These are phyloP conservation scores for Macrolepiota albuminosa DNA, from an alignment of 768 basidiomycete species.

Conservation along the genomic window DNA sequence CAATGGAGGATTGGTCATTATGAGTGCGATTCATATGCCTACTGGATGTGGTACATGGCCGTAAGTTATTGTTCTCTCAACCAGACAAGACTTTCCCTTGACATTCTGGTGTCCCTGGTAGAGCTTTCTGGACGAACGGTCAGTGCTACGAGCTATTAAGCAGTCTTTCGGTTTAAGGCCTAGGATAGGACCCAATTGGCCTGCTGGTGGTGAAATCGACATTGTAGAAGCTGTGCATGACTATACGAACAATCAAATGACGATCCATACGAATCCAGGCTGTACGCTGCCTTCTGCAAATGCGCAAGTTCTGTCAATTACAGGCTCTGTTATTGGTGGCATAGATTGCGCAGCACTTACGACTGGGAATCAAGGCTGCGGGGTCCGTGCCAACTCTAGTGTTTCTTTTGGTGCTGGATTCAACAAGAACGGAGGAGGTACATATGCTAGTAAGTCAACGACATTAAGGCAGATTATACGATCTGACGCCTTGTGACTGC, in stretches of 20 bases:
- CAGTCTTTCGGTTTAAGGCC: conserved; percentile 32
- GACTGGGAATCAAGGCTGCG: conserved; percentile 81
- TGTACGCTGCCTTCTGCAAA: conserved; percentile 55
- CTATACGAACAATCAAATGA: conserved; percentile 78
- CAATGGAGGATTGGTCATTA: conserved; percentile 66
- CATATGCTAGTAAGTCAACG: conserved; percentile 74
- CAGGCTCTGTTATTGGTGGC: conserved; percentile 62
- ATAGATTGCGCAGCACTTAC: conserved; percentile 67
- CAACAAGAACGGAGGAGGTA: conserved; percentile 81
- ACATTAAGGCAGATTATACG: conserved; percentile 2
- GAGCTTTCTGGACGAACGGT: conserved; percentile 49
- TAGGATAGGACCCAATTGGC: conserved; percentile 56
- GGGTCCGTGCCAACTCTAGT: conserved; percentile 53
- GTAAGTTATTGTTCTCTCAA: conserved; percentile 25
- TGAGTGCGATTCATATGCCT: conserved; percentile 89
- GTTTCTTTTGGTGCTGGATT: conserved; percentile 83
- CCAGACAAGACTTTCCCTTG: background rate
- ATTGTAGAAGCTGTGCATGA: conserved; percentile 82
- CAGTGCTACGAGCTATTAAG: background rate
- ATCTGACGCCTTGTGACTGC: background rate
- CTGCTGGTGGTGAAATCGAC: conserved; percentile 70
- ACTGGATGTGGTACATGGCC: conserved; percentile 89
- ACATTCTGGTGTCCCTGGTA: conserved; percentile 13
- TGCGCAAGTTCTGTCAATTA: conserved; percentile 44
- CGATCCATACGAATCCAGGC: conserved; percentile 72